Conservation (phyloP, 2,329 filamentous ascomycete genomes). For the Huntiella abstrusa region DNA sequence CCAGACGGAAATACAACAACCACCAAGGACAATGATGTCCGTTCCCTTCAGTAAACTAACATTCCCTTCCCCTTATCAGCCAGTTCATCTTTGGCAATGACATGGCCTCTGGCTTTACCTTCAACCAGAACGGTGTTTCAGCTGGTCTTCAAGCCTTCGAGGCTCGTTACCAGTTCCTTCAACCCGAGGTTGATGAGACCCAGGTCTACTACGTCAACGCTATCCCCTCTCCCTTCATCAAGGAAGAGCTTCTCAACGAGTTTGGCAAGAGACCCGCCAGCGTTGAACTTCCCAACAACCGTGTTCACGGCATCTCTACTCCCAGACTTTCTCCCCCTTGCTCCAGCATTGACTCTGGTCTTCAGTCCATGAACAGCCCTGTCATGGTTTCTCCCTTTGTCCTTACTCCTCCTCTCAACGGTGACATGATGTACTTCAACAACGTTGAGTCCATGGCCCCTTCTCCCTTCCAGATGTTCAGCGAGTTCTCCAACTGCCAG, state of each 20-base stretch:
- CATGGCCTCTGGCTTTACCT: slow-evolving; percentile 2
- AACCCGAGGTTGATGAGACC: slow-evolving; percentile 3
- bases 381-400: slow-evolving; percentile 2
- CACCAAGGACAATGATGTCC: neutral
- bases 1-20: slow-evolving; percentile 4
- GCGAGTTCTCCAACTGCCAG: neutral
- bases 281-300: slow-evolving; percentile 8
- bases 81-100: slow-evolving; percentile 7
- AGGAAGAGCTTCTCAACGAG: slow-evolving; percentile 4
- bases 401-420: neutral
- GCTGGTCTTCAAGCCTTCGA: slow-evolving; percentile 4
- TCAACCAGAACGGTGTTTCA: slow-evolving; percentile 2
- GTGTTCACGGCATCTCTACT: slow-evolving; percentile 1
- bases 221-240: neutral
- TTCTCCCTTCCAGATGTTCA: slow-evolving; percentile 8
- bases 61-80: slow-evolving; percentile 1
- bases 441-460: neutral
- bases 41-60: slow-evolving; percentile 5
- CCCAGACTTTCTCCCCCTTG: slow-evolving; percentile 1
- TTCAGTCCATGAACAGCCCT: slow-evolving; percentile 6
- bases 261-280: slow-evolving; percentile 9
- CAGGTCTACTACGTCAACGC: slow-evolving; percentile 3
- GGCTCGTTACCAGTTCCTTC: neutral
- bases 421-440: slow-evolving; percentile 6
- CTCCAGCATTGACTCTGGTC: slow-evolving; percentile 6